These are phyloP conservation scores for Aspergillus ostianus DNA, from an alignment of 495 filamentous ascomycete species.

Conservation along the genomic window DNA sequence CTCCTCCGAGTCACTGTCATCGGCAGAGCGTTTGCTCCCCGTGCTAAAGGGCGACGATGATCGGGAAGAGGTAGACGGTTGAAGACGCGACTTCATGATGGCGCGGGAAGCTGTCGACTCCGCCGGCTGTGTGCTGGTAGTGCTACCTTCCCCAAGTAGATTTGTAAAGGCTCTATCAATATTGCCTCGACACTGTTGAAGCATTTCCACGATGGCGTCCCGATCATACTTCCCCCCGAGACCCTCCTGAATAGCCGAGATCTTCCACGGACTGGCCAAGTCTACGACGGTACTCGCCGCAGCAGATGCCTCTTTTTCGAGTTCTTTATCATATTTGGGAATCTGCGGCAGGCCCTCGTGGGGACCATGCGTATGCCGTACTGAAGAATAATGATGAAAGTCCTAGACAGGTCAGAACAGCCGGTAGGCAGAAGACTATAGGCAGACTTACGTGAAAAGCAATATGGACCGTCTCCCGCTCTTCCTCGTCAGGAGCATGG, in stretches of 20 bases:
- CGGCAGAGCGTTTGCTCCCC: conserved; percentile 49
- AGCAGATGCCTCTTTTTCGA: conserved; percentile 14
- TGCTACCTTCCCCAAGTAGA: conserved; percentile 49
- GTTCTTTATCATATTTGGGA: conserved; percentile 20
- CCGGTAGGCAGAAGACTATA: background rate
- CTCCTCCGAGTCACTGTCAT: conserved; percentile 44
- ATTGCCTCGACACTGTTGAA: conserved; percentile 60
- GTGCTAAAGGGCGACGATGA: conserved; percentile 48
- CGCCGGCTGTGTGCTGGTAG: conserved; percentile 25
- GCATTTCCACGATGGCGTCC: conserved; percentile 52
- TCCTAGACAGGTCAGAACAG: conserved; percentile 11
- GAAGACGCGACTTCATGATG: conserved; percentile 37
- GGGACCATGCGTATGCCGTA: conserved; percentile 60
- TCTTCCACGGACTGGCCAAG: conserved; percentile 56
- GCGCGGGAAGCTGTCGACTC: conserved; percentile 27
- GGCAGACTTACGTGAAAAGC: conserved; percentile 64
- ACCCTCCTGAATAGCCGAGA: conserved; percentile 55
- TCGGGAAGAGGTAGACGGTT: conserved; percentile 39
- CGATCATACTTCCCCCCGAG: conserved; percentile 56
- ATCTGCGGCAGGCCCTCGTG: conserved; percentile 56
- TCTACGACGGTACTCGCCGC: conserved; percentile 16
- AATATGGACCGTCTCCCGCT: conserved; percentile 55
- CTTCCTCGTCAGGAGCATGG: conserved; percentile 42
- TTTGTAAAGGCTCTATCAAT: conserved; percentile 58
- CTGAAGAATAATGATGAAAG: conserved; percentile 76